Evolutionary conservation across 305 asterid genomes (phyloP), one percentile per base, ranked within the genome.

Genomic region (Fraxinus latifolia): DNA sequence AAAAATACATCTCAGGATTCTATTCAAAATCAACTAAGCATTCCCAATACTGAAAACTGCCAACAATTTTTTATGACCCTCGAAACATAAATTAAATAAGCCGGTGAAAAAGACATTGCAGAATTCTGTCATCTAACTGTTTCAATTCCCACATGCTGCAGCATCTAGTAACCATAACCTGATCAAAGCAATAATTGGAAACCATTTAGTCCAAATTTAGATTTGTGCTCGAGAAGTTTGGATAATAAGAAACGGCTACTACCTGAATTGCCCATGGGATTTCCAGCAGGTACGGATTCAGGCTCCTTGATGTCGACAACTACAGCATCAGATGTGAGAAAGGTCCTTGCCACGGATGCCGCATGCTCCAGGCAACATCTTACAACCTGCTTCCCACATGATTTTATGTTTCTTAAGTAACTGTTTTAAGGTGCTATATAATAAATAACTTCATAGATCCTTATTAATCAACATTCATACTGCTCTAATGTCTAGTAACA

Each of bases 361-460:
- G 91, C 89, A 83, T 88, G 91, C 86, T 88, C 91, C 81, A 88
- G 58, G 85, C 91, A 88, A 81, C 91, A 88, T 83, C 91, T 79
- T 74, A 88, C 91, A 80, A 88, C 91, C 91, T 88, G 83, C 37
- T 17, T 47, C 71, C 80, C 75, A 53, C 37, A 7, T 14, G 37
- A 68, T 68, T 29, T 29, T 29, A 14, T 29, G 39, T 12, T 27
- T 23, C 33, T 62, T 62, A 62, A 62, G 71, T 14, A 23, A 23
- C n/a, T 3, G 71, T 4, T 11, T 21, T 21, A 62, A 0, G n/a
- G 5, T 62, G 32, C 32, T 23, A 21, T 8, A 21, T 62, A 7
- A 21, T 23, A 62, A 62, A 21, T 55, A 55, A 55, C 25, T 19
- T 62, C 12, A 55, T 55, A 17, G 67, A 55, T 55, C 25, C 67